These are phyloP conservation scores for Akanthomyces dipterigenus DNA, from an alignment of 2,329 filamentous ascomycete genomes.

Conservation along the genomic window DNA sequence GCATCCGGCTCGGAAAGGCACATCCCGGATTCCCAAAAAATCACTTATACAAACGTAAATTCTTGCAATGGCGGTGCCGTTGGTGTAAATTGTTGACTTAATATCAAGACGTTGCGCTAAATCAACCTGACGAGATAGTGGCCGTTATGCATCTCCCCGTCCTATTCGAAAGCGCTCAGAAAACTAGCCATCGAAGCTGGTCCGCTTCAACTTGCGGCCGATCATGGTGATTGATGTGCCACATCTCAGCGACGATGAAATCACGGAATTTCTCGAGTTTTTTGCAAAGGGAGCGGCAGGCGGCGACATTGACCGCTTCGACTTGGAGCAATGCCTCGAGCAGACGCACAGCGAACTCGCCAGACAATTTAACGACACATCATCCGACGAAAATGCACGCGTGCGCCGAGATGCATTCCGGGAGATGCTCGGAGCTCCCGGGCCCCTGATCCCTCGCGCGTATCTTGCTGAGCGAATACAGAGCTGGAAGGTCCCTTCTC, in stretches of 20 bases:
- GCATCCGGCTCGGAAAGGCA: background rate
- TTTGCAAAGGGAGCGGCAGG: slow-evolving; percentile 44
- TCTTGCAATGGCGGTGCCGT: background rate
- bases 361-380: slow-evolving; percentile 27
- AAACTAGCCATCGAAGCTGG: background rate
- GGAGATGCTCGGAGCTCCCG: slow-evolving; percentile 36
- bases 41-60: background rate
- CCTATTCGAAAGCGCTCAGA: background rate
- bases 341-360: slow-evolving; percentile 44
- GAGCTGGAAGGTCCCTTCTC: slow-evolving; percentile 40
- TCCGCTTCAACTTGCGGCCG: background rate
- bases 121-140: background rate
- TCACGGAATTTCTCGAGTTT: slow-evolving; percentile 44
- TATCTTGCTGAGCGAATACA: slow-evolving; percentile 38
- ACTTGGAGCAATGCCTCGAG: slow-evolving; percentile 47
- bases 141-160: background rate
- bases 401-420: slow-evolving; percentile 43
- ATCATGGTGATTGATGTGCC: background rate
- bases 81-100: background rate
- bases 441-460: slow-evolving; percentile 35
- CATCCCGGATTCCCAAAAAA: background rate
- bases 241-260: slow-evolving; percentile 41
- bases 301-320: slow-evolving; percentile 44
- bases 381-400: slow-evolving; percentile 30
- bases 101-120: background rate